Conservation (phyloP, 345 rosid species). For the Limnanthes douglasii region DNA sequence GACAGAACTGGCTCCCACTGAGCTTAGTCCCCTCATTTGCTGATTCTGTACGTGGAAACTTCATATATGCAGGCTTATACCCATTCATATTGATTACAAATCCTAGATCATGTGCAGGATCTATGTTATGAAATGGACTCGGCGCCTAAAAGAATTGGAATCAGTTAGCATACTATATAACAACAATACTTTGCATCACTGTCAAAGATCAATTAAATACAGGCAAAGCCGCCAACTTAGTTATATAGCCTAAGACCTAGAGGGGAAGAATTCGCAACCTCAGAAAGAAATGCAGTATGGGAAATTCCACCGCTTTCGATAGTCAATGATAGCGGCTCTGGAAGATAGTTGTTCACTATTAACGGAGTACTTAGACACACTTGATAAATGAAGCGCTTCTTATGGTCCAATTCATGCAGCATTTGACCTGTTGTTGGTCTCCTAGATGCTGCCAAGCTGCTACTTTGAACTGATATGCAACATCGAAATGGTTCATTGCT, state of each 20-base stretch:
- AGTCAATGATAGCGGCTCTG: constrained; percentile 44
- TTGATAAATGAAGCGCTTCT: constrained; percentile 38
- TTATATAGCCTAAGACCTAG: too few species aligned
- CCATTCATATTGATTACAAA: constrained; percentile 52
- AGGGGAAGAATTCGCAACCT: constrained; percentile 52
- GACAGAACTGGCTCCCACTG: constrained; percentile 51
- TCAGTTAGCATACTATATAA: constrained; percentile 5
- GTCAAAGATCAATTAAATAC: constrained; percentile 8
- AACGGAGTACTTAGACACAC: constrained; percentile 69
- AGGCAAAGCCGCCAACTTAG: constrained; percentile 3
- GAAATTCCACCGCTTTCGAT: constrained; percentile 66
- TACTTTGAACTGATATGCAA: constrained; percentile 56
- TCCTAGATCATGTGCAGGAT: constrained; percentile 72
- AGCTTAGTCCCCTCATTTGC: constrained; percentile 54
- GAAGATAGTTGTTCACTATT: constrained; percentile 60
- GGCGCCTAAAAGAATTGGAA: constrained; percentile 33
- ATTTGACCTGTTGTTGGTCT: constrained; percentile 19
- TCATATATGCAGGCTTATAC: constrained; percentile 35
- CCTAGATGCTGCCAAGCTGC: constrained; percentile 33
- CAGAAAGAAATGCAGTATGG: constrained; percentile 43
- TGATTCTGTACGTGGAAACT: constrained; percentile 67
- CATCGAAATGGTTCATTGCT: constrained; percentile 83
- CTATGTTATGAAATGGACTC: constrained; percentile 70
- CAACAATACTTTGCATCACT: constrained; percentile 6
- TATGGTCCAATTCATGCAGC: constrained; percentile 23